A percentile compares a stretch with the other conserved stretches of the same genome.
phyloP scores from a whole-genome alignment of 768 basidiomycete species.

The Leucocoprinus birnbaumii region DNA sequence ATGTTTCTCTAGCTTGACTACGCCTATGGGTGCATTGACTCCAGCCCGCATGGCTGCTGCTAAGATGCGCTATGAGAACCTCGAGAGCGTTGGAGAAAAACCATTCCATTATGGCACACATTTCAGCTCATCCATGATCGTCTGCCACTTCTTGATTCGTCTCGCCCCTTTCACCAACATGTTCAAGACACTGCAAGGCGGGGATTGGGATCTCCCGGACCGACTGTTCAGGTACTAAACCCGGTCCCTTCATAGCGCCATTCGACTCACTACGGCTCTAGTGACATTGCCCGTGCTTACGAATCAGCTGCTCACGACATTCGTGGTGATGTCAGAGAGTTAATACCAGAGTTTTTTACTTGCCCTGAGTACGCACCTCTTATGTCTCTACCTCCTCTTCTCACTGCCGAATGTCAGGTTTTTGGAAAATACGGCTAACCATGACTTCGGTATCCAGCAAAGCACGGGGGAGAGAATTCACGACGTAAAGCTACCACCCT shows the following conservation, averaged over 20 bases:
- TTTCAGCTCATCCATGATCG: conserved; percentile 96
- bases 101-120: conserved; percentile 96
- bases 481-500: conserved; percentile 84
- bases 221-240: conserved; percentile 63
- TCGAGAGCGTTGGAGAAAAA: conserved; percentile 77
- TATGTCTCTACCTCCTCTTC: neutral
- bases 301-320: conserved; percentile 82
- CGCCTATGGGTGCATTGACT: conserved; percentile 91
- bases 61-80: conserved; percentile 65
- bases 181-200: conserved; percentile 93
- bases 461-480: conserved; percentile 78
- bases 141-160: conserved; percentile 91
- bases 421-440: conserved; percentile 72
- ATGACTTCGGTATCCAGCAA: conserved; percentile 78
- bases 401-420: conserved; percentile 49
- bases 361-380: conserved; percentile 64
- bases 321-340: conserved; percentile 89
- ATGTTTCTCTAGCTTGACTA: conserved; percentile 52
- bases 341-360: conserved; percentile 88
- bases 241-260: too few relatives aligned
- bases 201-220: conserved; percentile 93
- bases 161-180: conserved; percentile 90
- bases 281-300: conserved; percentile 79
- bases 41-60: conserved; percentile 74
- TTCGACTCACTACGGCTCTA: conserved; percentile 22